Conservation (phyloP, 2,329 filamentous ascomycete genomes). For the Mariannaea sp. region DNA sequence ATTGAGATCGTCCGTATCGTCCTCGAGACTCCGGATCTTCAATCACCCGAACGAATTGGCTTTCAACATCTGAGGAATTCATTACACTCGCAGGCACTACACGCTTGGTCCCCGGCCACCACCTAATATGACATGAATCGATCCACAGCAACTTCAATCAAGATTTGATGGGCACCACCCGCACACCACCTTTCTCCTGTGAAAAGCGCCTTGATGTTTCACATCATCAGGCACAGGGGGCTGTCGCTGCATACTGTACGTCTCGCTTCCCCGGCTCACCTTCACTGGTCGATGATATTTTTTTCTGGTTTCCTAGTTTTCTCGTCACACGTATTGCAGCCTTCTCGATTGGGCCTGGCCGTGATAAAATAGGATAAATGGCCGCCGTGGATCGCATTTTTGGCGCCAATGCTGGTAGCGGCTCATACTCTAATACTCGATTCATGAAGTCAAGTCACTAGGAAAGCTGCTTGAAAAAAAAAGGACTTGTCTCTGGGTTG, state of each 20-base stretch:
- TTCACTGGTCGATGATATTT: constrained; percentile 19
- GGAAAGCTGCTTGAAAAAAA: constrained; percentile 5
- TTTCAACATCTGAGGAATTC: not conserved
- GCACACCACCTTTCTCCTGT: not conserved
- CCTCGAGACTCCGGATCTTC: not conserved
- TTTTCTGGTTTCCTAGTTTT: too few relatives aligned
- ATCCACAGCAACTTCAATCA: not conserved
- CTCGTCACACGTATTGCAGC: constrained; percentile 8
- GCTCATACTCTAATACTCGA: constrained; percentile 5
- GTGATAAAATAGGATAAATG: constrained; percentile 30
- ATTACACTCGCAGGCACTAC: constrained; percentile 1
- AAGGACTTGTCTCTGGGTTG: constrained; percentile 4
- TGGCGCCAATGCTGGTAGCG: constrained; percentile 5
- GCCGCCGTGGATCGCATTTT: not conserved
- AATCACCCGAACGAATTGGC: not conserved
- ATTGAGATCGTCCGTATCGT: not conserved
- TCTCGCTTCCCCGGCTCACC: constrained; percentile 19
- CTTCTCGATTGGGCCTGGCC: constrained; percentile 22
- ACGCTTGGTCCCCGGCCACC: not conserved
- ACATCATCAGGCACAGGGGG: constrained; percentile 6
- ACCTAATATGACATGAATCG: constrained; percentile 2
- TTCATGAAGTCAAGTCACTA: constrained; percentile 2
- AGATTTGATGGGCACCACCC: not conserved
- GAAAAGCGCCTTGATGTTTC: constrained; percentile 10
- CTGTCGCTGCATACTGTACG: not conserved